These are phyloP conservation scores for Eremomyces bilateralis DNA, from an alignment of 495 filamentous ascomycete genomes.

Conservation along the genomic window DNA sequence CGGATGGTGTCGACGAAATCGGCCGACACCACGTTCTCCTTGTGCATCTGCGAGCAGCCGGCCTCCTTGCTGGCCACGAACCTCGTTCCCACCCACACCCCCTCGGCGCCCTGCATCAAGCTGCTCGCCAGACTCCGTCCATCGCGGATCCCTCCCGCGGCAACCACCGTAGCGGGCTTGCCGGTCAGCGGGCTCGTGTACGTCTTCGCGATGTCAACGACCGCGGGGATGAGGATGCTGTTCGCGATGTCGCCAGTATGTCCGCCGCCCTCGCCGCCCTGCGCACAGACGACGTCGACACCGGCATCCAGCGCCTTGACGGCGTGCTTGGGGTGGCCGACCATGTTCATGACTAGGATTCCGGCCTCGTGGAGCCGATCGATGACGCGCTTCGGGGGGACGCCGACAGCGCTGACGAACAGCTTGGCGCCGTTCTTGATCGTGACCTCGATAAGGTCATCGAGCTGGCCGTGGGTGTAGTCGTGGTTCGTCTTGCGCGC, in stretches of 20 bases:
- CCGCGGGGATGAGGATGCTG: conserved; percentile 21
- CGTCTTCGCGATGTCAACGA: conserved; percentile 21
- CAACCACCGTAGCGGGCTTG: conserved; percentile 20
- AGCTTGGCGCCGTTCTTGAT: conserved; percentile 56
- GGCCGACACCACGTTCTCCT: conserved; percentile 56
- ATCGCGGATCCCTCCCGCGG: conserved; percentile 21
- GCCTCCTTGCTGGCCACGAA: conserved; percentile 67
- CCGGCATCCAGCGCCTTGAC: conserved; percentile 60
- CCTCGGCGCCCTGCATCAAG: conserved; percentile 21
- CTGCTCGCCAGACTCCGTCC: conserved; percentile 20
- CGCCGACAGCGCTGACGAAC: conserved; percentile 68
- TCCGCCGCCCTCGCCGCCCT: conserved; percentile 22
- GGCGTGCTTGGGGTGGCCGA: conserved; percentile 75
- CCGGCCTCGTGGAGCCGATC: conserved; percentile 50
- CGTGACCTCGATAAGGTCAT: conserved; percentile 60
- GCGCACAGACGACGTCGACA: conserved; percentile 58
- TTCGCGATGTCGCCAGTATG: conserved; percentile 23
- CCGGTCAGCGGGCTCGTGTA: conserved; percentile 23
- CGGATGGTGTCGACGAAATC: conserved; percentile 51
- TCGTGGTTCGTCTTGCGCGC: conserved; percentile 81
- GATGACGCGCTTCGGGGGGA: conserved; percentile 47
- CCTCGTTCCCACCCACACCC: conserved; percentile 40
- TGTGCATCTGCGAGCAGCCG: conserved; percentile 54
- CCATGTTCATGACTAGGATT: conserved; percentile 85
- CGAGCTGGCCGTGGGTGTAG: conserved; percentile 67